These are phyloP conservation scores for Aspergillus calidoustus DNA, from an alignment of 2,329 filamentous ascomycete genomes.

Conservation along the genomic window DNA sequence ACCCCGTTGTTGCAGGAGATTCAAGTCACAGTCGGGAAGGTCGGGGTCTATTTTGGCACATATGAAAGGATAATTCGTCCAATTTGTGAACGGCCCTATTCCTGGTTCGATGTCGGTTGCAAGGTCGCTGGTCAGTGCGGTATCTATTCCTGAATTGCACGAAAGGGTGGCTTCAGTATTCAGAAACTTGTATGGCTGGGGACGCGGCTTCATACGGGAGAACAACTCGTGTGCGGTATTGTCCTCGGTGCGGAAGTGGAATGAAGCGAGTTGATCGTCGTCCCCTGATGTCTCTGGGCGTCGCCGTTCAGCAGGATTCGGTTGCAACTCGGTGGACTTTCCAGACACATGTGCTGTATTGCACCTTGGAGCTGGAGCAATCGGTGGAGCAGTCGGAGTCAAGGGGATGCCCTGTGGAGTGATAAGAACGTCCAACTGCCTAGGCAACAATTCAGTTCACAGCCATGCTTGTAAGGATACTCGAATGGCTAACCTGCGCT, in stretches of 20 bases:
- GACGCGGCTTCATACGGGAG: too few relatives aligned
- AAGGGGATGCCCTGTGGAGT: not conserved
- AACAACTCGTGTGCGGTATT: too few relatives aligned
- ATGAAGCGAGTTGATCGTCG: too few relatives aligned
- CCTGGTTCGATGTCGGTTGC: not conserved
- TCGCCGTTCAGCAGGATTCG: too few relatives aligned
- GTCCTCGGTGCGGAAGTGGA: too few relatives aligned
- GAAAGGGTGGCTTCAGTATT: too few relatives aligned
- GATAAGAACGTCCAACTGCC: not conserved
- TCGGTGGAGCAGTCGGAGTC: not conserved
- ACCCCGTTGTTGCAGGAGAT: not conserved
- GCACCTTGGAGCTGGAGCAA: not conserved
- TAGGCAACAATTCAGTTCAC: too few relatives aligned
- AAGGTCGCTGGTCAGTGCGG: not conserved
- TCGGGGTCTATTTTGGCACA: not conserved
- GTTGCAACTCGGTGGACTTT: too few relatives aligned
- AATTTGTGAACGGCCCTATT: not conserved
- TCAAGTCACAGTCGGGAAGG: not conserved
- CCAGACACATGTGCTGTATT: not conserved
- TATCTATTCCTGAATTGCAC: not conserved
- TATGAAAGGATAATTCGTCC: not conserved
- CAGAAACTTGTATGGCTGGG: too few relatives aligned
- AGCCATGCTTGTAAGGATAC: not conserved
- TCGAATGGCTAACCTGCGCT: not conserved
- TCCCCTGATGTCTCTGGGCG: too few relatives aligned